Percentiles rank a stretch among this genome's conserved stretches.
phyloP scores from a whole-genome alignment of 2,329 filamentous ascomycete species.

The Coccinonectria pachysandricola region DNA sequence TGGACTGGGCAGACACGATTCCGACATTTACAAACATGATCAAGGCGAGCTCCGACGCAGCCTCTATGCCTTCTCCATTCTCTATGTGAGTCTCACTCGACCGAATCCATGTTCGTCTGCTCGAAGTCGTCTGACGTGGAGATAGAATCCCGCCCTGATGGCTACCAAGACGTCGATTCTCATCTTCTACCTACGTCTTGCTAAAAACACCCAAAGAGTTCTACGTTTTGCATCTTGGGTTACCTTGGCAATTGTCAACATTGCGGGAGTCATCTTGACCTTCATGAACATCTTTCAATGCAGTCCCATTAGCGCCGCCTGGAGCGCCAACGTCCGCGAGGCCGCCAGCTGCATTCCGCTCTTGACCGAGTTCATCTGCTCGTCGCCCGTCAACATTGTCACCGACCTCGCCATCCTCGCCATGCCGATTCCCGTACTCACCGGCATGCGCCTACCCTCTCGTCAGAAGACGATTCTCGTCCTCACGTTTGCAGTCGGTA shows the following conservation, averaged over 20 bases:
- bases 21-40: constrained; percentile 42
- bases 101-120: not conserved
- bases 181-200: constrained; percentile 78
- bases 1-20: constrained; percentile 60
- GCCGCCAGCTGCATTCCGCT: constrained; percentile 42
- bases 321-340: constrained; percentile 31
- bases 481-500: constrained; percentile 74
- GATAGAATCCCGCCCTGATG: constrained; percentile 78
- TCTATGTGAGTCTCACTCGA: constrained; percentile 39
- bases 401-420: constrained; percentile 83
- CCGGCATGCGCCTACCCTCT: constrained; percentile 70
- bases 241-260: constrained; percentile 67
- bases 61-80: constrained; percentile 55
- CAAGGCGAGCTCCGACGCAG: constrained; percentile 42
- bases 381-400: constrained; percentile 83
- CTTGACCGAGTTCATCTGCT: constrained; percentile 56
- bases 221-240: constrained; percentile 75
- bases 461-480: constrained; percentile 85
- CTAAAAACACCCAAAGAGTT: constrained; percentile 64
- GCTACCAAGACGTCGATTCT: constrained; percentile 87
- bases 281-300: constrained; percentile 86
- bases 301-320: constrained; percentile 60
- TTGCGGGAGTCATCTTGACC: constrained; percentile 68
- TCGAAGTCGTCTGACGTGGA: not conserved
- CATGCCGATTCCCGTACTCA: constrained; percentile 79